phyloP scores from a whole-genome alignment of 2,329 filamentous ascomycete genomes.

The Xylaria arbuscula region DNA sequence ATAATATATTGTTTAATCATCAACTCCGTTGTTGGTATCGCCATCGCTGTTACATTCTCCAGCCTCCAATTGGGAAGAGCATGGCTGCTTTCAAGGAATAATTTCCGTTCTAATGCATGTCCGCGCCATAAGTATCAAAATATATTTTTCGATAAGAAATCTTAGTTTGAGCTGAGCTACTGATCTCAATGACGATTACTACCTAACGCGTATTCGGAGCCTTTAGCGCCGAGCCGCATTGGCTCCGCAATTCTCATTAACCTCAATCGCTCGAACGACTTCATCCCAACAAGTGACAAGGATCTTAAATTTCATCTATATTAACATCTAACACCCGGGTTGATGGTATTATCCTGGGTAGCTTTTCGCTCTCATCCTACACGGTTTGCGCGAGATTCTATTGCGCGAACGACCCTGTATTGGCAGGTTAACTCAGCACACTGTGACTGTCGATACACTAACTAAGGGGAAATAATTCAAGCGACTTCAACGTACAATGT shows the following conservation, averaged over 20 bases:
- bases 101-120: too few species aligned
- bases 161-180: too few species aligned
- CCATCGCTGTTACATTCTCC: too few species aligned
- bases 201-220: constrained; percentile 25
- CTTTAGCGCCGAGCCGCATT: constrained; percentile 24
- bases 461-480: background rate
- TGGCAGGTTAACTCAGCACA: background rate
- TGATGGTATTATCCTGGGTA: background rate
- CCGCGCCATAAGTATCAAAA: too few species aligned
- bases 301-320: constrained; percentile 18
- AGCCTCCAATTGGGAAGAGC: too few species aligned
- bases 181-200: constrained; percentile 34
- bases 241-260: constrained; percentile 30
- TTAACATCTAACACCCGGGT: background rate
- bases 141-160: too few species aligned
- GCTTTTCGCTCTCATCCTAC: background rate
- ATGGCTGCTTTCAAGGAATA: too few species aligned
- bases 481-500: too few species aligned
- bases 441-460: background rate
- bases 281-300: background rate
- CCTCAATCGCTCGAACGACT: constrained; percentile 13
- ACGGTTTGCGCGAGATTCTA: background rate
- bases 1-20: too few species aligned
- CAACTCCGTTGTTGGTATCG: too few species aligned
- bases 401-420: background rate